Conservation (phyloP, 306 rosid species). For the Dryas drummondii region DNA sequence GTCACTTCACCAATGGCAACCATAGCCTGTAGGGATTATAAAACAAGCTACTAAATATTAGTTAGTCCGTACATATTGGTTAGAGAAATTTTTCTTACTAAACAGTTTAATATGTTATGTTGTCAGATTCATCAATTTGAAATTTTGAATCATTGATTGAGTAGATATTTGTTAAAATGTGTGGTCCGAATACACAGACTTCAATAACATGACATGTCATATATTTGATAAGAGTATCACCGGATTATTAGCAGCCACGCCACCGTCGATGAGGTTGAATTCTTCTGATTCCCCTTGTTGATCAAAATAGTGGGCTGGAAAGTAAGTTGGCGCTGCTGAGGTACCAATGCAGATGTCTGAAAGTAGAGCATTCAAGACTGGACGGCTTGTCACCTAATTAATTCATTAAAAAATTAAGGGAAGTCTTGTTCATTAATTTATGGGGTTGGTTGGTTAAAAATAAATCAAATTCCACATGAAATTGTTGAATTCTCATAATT, state of each 20-base stretch:
- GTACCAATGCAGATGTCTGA: constrained; percentile 38
- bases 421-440: no score
- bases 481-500: not conserved
- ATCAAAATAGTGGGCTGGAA: constrained; percentile 32
- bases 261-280: constrained; percentile 41
- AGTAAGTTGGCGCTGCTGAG: constrained; percentile 38
- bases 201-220: no score
- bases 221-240: constrained; percentile 5
- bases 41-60: not conserved
- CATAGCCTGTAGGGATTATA: constrained; percentile 28
- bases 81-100: no score
- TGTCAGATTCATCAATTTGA: no score
- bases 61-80: no score
- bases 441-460: not conserved
- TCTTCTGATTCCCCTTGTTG: constrained; percentile 5
- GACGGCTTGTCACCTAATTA: constrained; percentile 1
- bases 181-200: no score
- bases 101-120: no score
- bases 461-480: not conserved
- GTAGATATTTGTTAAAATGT: no score
- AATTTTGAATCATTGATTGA: no score
- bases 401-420: no score
- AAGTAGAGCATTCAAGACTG: constrained; percentile 21
- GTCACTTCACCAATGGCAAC: constrained; percentile 51
- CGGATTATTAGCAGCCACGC: constrained; percentile 37